Conservation (phyloP, 495 filamentous ascomycete species). For the Darksidea phi region DNA sequence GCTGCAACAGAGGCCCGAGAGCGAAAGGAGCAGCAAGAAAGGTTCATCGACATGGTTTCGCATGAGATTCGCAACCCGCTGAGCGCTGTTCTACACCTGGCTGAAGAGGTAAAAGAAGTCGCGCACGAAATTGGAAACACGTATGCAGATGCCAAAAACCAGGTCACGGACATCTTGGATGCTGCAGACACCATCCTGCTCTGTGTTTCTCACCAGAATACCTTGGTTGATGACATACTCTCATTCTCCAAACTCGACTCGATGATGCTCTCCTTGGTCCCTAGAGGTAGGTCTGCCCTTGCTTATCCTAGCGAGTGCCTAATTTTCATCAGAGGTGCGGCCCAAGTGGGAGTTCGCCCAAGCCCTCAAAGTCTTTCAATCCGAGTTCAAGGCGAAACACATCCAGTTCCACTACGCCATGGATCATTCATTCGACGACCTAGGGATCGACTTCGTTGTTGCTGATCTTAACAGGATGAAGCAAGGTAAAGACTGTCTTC, state of each 20-base stretch:
- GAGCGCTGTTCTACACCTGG: conserved; percentile 41
- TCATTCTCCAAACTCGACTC: conserved; percentile 45
- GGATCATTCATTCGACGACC: conserved; percentile 38
- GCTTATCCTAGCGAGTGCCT: not conserved
- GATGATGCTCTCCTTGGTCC: conserved; percentile 41
- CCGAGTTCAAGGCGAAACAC: conserved; percentile 40
- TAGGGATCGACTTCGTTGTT: conserved; percentile 38
- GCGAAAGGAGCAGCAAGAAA: conserved; percentile 43
- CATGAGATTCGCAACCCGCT: conserved; percentile 45
- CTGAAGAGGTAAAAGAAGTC: conserved; percentile 41
- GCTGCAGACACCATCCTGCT: conserved; percentile 42
- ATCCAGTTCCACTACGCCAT: conserved; percentile 38
- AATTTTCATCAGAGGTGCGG: conserved; percentile 13
- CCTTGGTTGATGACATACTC: conserved; percentile 44
- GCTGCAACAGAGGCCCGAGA: conserved; percentile 41
- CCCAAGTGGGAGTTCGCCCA: conserved; percentile 37
- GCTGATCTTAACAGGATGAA: conserved; percentile 40
- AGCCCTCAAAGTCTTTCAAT: conserved; percentile 42
- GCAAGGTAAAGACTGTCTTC: conserved; percentile 22
- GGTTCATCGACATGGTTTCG: conserved; percentile 40
- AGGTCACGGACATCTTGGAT: conserved; percentile 33
- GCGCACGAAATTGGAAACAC: conserved; percentile 18
- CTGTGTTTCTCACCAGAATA: conserved; percentile 42
- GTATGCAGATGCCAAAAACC: not conserved
- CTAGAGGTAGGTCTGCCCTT: conserved; percentile 16